Evolutionary conservation across 2,329 filamentous ascomycete genomes (phyloP), one percentile per base, ranked within the genome.

Genomic region (Podosphaera fusca): DNA sequence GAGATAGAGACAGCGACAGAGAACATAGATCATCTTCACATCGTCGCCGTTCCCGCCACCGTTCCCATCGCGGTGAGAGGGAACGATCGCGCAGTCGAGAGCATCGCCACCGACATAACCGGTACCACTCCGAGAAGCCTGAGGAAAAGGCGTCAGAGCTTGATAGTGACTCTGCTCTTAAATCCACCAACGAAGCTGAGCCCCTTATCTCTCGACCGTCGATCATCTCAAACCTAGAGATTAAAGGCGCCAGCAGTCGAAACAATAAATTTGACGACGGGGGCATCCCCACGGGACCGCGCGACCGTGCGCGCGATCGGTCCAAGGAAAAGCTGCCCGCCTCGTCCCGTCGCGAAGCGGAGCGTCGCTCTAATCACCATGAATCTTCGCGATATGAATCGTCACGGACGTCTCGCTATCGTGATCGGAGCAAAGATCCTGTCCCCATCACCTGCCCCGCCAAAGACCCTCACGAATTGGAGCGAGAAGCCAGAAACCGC

Each of bases 401-500:
- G 29, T 57, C 58, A 9, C 63, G 71, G 12, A 72, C 72, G n/a
- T 58, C 55, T 46, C 59, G 56, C 8, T 57, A 57, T 9, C 38
- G 38, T 14, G 55, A 56, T 5, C 21, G 12, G 14, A 36, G 14
- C 9, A 55, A 55, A 33, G 12, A 53, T 30, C 36, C 55, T 21
- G 14, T 57, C 3, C 58, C 59, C 10, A 21, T 60, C 8, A 56
- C 61, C 21, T 49, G 59, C 21, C 14, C 59, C 46, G 56, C 46
- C 34, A 60, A 63, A 34, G 63, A 68, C 50, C 65, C 65, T 5
- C 82, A 85, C 67, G 82, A 82, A 1, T 71, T 81, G 0, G 83
- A 87, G 67, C 78, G 83, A 30, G 82, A 85, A 65, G 78, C 77
- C 10, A 72, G 80, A 14, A 76, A 83, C 64, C 74, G 81, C 51